These are phyloP conservation scores for Rhodotorula mucilaginosa DNA, from an alignment of 1,284 basidiomycete genomes.

Conservation along the genomic window DNA sequence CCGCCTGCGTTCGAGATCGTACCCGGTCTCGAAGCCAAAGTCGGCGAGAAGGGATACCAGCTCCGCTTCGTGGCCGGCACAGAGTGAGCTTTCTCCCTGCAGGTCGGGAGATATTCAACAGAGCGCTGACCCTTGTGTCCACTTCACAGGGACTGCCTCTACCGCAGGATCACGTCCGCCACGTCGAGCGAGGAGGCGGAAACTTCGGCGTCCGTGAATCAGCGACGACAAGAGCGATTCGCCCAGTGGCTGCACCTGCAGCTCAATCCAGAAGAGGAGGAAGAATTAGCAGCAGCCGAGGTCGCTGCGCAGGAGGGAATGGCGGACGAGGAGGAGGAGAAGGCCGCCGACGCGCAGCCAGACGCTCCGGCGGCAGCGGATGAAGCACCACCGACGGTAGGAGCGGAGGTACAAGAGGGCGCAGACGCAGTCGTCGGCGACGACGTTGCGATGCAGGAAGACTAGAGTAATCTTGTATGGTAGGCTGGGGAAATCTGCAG, in stretches of 20 bases:
- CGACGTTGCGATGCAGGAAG: no score
- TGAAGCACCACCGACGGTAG: no score
- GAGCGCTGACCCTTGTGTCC: background rate
- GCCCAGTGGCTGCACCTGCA: conserved; percentile 17
- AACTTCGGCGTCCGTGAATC: background rate
- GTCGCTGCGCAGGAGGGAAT: no score
- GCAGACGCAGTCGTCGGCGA: background rate
- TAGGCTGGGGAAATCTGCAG: no score
- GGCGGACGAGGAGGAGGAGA: no score
- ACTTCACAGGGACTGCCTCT: conserved; percentile 17
- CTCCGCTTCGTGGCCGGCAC: conserved; percentile 50
- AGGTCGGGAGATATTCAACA: no score
- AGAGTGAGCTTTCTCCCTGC: conserved; percentile 37
- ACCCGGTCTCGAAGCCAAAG: conserved; percentile 35
- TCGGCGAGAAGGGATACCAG: conserved; percentile 44
- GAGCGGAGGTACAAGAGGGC: no score
- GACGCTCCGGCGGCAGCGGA: no score
- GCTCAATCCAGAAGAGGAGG: background rate
- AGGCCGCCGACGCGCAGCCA: no score
- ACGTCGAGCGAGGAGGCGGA: background rate
- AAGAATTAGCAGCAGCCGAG: background rate
- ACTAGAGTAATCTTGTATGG: no score
- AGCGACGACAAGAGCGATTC: conserved; percentile 21
- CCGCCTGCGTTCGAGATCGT: conserved; percentile 33
- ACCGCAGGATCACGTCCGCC: conserved; percentile 6